Evolutionary conservation across 306 rosid species (phyloP), one percentile per base, ranked within the genome.

Genomic region (Ceratonia siliqua): DNA sequence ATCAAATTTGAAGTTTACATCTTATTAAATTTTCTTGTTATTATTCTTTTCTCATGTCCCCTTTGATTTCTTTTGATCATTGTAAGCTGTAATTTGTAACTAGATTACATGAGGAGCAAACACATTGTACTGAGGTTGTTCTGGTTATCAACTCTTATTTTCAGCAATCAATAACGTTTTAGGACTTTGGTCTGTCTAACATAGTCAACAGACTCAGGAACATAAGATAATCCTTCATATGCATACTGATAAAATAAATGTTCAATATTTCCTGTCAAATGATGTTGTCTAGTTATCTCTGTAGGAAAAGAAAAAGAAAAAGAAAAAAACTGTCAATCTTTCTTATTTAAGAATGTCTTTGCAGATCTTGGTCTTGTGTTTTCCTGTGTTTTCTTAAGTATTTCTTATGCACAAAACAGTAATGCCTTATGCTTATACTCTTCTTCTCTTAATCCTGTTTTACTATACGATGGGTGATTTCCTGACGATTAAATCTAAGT

Each of bases 41-140:
- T 65, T 42, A 69, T 67, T 53, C 45, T 73, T 82, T 75, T 35
- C 73, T 58, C 56, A 8, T 67, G 59, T 67, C 57, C 21, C 63
- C 55, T 62, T 62, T 67, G 7, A 62, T 74, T 73, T 79, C 71
- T 78, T 80, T 78, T 87, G 75, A 55, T 80, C 45, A 59, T 75
- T 75, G 56, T 82, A 79, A 77, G 89, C 80, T 82, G 54, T 73
- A 81, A 79, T 84, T 74, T 83, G 82, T 89, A 77, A 62, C 76
- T 66, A 73, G 65, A 58, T 15, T 78, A 64, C 59, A 72, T 73
- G 70, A 83, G 77, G 75, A 58, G 85, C 65, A 71, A 80, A 75
- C 76, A 55, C 62, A 38, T 56, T 74, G 67, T 79, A 18, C 67
- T 38, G 72, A 70, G 59, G 70, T 64, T 70, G 72, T 48, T 76